Conservation (phyloP, 2,329 filamentous ascomycete genomes). For the Fusarium secorum region DNA sequence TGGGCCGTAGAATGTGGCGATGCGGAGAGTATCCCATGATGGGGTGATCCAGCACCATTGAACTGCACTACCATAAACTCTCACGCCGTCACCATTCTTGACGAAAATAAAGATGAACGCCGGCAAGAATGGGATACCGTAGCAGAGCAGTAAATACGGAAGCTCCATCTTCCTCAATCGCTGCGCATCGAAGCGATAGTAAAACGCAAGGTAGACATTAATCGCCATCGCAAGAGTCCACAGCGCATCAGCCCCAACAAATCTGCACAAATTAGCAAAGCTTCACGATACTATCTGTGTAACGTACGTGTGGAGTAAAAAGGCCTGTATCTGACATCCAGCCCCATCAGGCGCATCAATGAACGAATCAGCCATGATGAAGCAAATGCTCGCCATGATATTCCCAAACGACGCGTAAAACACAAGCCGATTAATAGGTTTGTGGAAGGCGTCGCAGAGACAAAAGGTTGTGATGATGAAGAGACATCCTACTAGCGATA, state of each 20-base stretch:
- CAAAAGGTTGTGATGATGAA: neutral
- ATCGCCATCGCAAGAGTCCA: conserved; percentile 12
- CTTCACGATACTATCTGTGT: rapidly evolving
- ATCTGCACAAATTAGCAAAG: neutral
- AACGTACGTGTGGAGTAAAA: neutral
- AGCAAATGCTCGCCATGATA: conserved; percentile 11
- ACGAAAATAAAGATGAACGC: neutral
- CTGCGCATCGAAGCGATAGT: neutral
- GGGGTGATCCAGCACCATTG: conserved; percentile 10
- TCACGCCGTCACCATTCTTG: neutral
- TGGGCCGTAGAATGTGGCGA: conserved; percentile 1
- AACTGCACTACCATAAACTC: neutral
- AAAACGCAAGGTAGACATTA: conserved; percentile 10
- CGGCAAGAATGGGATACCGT: neutral
- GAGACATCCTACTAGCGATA: conserved; percentile 1
- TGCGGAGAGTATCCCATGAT: neutral
- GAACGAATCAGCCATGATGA: conserved; percentile 7
- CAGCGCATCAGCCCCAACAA: conserved; percentile 1
- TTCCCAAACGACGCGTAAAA: conserved; percentile 8
- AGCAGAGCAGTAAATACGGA: neutral
- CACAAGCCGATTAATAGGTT: neutral
- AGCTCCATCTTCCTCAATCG: neutral
- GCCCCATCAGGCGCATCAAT: neutral
- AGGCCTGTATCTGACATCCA: neutral
- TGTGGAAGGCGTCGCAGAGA: conserved; percentile 2